Base-by-base conservation (phyloP, 2,329 filamentous ascomycete genomes). In the Lachnellula occidentalis region DNA sequence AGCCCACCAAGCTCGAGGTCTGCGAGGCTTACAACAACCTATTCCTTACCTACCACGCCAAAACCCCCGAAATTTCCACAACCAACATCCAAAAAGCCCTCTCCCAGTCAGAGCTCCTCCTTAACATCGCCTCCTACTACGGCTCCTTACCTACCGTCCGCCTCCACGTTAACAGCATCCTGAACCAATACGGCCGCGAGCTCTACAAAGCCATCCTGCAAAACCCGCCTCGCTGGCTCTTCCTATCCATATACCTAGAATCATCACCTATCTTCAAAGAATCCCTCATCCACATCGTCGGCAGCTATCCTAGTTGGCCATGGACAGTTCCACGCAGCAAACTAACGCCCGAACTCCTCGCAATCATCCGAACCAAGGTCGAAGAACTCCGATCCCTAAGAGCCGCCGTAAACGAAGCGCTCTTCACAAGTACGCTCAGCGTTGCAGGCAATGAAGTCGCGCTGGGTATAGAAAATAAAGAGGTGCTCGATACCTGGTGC, bases 251-350 rank as follows among this genome's bases (percentile, higher is more conserved):
- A 1, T 21, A 52, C 1, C 50, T 67, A 3, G 17, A 60, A 42
- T 60, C 54, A 17, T 19, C 47, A 2, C 41, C 39, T 2, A 66
- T 67, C 12, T 66, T 66, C 41, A 58, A 51, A 22, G 64, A 66
- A 50, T 58, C 60, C 5, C 42, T 64, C 1, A 54, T 66, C 4
- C 66, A 67, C 17, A 56, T 66, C 19, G 60, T 65, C 1, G 64
- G 61, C 6, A 53, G 43, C n/a, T 27, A 49, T 47, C 60, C 59
- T 4, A n/a, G 36, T n/a, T 64, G 59, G 57, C 55, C 57, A 27
- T 58, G 51, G 49, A 53, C 46, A 8, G 34, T 27, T 1, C 22
- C 41, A 27, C 24, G 34, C 4, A 19, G 41, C 11, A 4, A 58
- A 9, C 36, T 34, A 19, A 2, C n/a, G 0, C n/a, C 22, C 8